Evolutionary conservation across 352 stramenopile species (phyloP).

Genomic region (Phytophthora sansomeana): DNA sequence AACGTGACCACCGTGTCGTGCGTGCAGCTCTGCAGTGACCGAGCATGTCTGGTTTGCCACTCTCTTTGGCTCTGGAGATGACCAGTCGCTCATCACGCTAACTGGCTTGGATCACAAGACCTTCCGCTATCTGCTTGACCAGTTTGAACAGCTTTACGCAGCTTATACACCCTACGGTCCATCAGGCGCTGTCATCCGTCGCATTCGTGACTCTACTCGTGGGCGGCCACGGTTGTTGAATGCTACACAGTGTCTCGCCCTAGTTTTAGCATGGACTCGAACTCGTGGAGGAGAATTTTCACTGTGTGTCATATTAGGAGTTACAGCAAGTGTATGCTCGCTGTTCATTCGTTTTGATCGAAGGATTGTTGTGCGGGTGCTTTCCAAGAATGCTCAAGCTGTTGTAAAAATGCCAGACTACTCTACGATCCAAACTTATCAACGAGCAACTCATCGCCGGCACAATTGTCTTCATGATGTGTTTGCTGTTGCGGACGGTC

Average conservation of each 20-base stretch:
- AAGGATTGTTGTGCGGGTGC: background rate
- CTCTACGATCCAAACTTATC: too few relatives aligned
- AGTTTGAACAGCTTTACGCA: background rate
- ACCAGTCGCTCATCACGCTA: background rate
- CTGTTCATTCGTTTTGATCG: constrained; percentile 1
- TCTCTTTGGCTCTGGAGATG: background rate
- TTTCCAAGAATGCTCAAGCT: background rate
- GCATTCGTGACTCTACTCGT: background rate
- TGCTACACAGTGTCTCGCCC: background rate
- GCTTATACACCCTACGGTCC: background rate
- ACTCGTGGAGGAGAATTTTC: background rate
- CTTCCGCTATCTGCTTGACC: background rate
- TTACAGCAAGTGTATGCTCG: constrained; percentile 3
- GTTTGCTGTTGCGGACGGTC: background rate
- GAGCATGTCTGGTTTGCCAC: background rate
- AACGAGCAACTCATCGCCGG: constrained; percentile 6
- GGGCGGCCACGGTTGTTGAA: background rate
- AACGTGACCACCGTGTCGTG: background rate
- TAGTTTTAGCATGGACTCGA: background rate
- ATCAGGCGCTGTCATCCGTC: background rate
- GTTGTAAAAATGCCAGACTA: too few relatives aligned
- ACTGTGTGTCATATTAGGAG: background rate
- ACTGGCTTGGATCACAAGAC: background rate
- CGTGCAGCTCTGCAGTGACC: background rate
- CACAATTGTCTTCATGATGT: background rate